These are phyloP conservation scores for Xylaria castorea DNA, from an alignment of 495 filamentous ascomycete genomes.

Conservation along the genomic window DNA sequence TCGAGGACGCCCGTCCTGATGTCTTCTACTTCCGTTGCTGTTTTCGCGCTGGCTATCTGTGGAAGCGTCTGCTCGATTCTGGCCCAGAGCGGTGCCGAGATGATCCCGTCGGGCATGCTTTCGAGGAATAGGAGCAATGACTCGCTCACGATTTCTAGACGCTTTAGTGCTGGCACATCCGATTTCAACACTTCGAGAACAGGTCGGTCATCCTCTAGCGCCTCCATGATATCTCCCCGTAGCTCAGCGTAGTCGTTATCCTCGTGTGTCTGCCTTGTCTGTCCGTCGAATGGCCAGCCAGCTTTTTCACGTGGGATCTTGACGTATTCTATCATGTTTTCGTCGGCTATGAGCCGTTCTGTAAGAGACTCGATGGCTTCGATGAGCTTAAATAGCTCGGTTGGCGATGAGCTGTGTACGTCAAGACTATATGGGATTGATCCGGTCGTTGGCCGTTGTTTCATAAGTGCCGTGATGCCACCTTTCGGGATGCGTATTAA, in stretches of 20 bases:
- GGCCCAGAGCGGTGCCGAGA: constrained; percentile 72
- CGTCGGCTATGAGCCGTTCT: constrained; percentile 79
- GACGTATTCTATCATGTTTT: constrained; percentile 77
- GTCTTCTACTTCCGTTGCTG: constrained; percentile 59
- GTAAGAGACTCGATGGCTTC: constrained; percentile 78
- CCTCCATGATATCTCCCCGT: constrained; percentile 60
- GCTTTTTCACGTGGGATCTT: constrained; percentile 58
- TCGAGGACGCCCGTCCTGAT: constrained; percentile 74
- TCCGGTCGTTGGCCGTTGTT: constrained; percentile 38
- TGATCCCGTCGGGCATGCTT: constrained; percentile 75
- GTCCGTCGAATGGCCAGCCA: constrained; percentile 79
- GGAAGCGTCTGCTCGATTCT: constrained; percentile 69
- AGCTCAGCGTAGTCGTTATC: constrained; percentile 37
- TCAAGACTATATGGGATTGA: constrained; percentile 54
- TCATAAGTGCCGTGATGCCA: constrained; percentile 62
- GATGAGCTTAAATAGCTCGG: constrained; percentile 87
- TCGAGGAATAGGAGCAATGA: constrained; percentile 73
- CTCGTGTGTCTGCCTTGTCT: constrained; percentile 42
- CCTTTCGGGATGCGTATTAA: constrained; percentile 84
- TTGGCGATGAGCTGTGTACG: constrained; percentile 63
- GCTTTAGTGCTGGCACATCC: constrained; percentile 65
- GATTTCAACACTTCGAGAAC: constrained; percentile 64
- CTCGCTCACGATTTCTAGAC: constrained; percentile 72
- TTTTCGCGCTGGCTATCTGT: constrained; percentile 42
- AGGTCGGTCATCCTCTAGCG: constrained; percentile 70